Evolutionary conservation across 2,329 filamentous ascomycete genomes (phyloP).

Genomic region (Penicillium decumbens): DNA sequence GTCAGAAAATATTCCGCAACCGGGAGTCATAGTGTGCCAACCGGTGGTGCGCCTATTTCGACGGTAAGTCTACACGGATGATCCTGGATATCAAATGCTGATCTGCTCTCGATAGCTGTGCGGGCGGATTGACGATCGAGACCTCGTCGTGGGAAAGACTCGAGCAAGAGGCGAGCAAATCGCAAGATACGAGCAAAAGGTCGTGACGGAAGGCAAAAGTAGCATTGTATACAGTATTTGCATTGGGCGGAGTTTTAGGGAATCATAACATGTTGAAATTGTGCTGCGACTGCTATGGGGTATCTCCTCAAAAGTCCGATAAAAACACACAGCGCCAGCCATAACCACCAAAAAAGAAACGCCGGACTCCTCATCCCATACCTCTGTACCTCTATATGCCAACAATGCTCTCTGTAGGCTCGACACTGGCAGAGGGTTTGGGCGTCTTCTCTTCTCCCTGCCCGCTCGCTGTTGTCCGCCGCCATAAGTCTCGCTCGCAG

Average conservation of each 20-base stretch:
- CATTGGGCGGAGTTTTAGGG: constrained; percentile 18
- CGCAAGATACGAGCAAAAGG: constrained; percentile 24
- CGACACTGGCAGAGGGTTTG: constrained; percentile 23
- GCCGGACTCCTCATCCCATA: constrained; percentile 10
- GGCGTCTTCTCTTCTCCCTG: constrained; percentile 34
- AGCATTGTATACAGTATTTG: constrained; percentile 3
- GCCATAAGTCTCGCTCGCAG: constrained; percentile 57
- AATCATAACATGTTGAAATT: constrained; percentile 11
- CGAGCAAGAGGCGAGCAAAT: constrained; percentile 29
- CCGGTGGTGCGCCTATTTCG: constrained; percentile 57
- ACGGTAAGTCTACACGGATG: constrained; percentile 43
- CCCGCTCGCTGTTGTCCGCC: constrained; percentile 40
- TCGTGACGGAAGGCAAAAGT: constrained; percentile 3
- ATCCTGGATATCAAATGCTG: neutral
- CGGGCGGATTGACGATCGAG: constrained; percentile 55
- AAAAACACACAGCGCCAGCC: constrained; percentile 16
- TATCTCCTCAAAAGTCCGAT: constrained; percentile 31
- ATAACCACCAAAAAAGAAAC: constrained; percentile 7
- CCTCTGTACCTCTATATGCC: constrained; percentile 24
- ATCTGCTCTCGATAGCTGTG: constrained; percentile 36
- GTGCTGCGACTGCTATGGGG: constrained; percentile 26
- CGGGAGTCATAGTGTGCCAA: constrained; percentile 49
- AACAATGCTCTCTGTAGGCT: constrained; percentile 23
- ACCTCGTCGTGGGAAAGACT: constrained; percentile 57
- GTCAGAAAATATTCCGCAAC: constrained; percentile 38